Conservation (phyloP, 2,329 filamentous ascomycete genomes). For the Neopestalotiopsis sp. region DNA sequence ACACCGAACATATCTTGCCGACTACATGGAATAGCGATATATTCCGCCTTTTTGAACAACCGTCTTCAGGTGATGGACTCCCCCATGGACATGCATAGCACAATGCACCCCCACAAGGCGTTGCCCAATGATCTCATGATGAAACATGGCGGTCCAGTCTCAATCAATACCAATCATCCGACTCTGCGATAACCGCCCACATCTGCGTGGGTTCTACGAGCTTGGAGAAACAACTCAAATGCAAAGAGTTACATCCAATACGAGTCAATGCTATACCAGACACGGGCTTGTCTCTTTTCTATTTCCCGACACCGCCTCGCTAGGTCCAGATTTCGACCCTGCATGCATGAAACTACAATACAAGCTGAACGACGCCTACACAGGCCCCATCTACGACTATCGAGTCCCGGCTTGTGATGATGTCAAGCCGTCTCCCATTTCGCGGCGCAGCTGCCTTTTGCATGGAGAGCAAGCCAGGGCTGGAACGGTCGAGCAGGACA, state of each 20-base stretch:
- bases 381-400: neutral
- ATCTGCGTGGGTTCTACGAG: neutral
- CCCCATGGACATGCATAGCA: neutral
- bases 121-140: neutral
- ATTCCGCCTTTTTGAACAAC: neutral
- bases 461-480: neutral
- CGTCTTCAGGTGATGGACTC: too few relatives aligned
- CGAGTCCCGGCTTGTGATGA: neutral
- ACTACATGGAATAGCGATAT: neutral
- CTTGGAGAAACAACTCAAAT: neutral
- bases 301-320: conserved; percentile 1
- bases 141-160: conserved; percentile 2
- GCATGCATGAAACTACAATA: neutral
- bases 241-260: neutral
- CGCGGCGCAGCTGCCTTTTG: neutral
- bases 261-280: neutral
- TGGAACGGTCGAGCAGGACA: neutral
- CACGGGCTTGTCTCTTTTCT: neutral
- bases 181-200: neutral
- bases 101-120: neutral
- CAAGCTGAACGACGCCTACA: neutral
- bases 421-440: conserved; percentile 4
- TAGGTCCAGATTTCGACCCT: neutral
- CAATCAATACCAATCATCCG: neutral
- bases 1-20: too few relatives aligned